Base-by-base conservation (phyloP, 352 stramenopile species). In the Pythium biforme region DNA sequence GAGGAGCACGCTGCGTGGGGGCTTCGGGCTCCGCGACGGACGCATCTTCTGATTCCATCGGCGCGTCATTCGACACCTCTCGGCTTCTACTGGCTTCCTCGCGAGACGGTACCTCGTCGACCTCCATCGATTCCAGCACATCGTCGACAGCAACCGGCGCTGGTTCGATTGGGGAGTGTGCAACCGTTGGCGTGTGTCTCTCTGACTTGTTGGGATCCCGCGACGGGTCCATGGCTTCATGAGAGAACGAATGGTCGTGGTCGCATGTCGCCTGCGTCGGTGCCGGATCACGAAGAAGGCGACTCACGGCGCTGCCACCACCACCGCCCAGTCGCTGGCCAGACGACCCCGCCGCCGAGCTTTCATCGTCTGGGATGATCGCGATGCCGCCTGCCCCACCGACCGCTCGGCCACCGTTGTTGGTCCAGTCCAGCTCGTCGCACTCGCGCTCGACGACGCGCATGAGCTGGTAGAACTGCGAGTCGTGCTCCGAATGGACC, bases 381-480 rank as follows among this genome's bases (percentile, higher is more conserved):
- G 63, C 56, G 14, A 59, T 63, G 5, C 41, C 26, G 33, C 25
- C 37, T 6, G 20, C 19, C 1, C 79, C 73, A 6, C 81, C 83
- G 5, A 86, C 69, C 12, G 64, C 55, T 6, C 69, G 62, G 9
- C 81, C 82, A 6, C 60, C 40, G 5, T 66, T 69, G 46, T 79
- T 74, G 14, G 76, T 89, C 83, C 83, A 92, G 55, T 90, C 79
- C 0, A 90, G 57, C n/a, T 88, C 83, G 17, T 76, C 67, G 59
- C 82, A 89, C 41, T 94, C 84, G 34, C 75, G 76, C 55, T 94
- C 84, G 29, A 94, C 75, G 62, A 85, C 71, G 1, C 81, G 73
- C 84, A 94, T 92, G n/a, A 94, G 59, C 57, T 89, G 74, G 50
- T 91, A 94, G 31, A 94, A 94, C 53, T 94, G 77, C 48, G 65